These are phyloP conservation scores for Malania oleifera DNA, from an alignment of 164 flowering plant genomes.

Conservation along the genomic window DNA sequence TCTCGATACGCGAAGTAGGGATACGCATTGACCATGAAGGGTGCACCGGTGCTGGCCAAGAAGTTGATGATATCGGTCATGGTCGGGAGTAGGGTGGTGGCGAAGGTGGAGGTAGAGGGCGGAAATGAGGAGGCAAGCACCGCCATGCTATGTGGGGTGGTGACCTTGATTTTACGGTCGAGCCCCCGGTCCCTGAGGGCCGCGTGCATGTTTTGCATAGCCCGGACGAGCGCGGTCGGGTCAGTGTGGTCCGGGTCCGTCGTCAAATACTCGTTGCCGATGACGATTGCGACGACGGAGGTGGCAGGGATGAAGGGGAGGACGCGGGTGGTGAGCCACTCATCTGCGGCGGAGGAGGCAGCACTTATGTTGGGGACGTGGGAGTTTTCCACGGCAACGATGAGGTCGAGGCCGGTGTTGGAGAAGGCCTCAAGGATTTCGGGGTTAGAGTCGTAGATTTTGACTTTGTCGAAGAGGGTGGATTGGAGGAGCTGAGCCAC, in stretches of 20 bases:
- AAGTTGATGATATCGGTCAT: constrained; percentile 43
- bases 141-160: constrained; percentile 63
- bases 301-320: constrained; percentile 62
- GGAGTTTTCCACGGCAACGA: constrained; percentile 54
- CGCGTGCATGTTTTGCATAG: constrained; percentile 53
- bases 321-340: constrained; percentile 46
- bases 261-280: constrained; percentile 63
- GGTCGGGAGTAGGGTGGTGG: constrained; percentile 18
- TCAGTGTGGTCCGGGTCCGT: constrained; percentile 14
- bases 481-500: constrained; percentile 65
- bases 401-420: constrained; percentile 60
- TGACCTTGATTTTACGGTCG: constrained; percentile 50
- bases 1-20: constrained; percentile 67
- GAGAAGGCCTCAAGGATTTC: constrained; percentile 62
- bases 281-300: constrained; percentile 40
- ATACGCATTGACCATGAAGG: constrained; percentile 66
- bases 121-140: constrained; percentile 58
- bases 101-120: constrained; percentile 51
- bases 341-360: constrained; percentile 33
- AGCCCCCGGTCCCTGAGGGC: constrained; percentile 35
- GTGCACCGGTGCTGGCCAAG: constrained; percentile 43
- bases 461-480: constrained; percentile 54
- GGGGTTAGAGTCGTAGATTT: constrained; percentile 70
- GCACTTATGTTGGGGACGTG: constrained; percentile 36
- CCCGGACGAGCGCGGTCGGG: constrained; percentile 32